Evolutionary conservation across 1,139 yeast genomes (phyloP).

Genomic region (Blastobotrys arbuscula): DNA sequence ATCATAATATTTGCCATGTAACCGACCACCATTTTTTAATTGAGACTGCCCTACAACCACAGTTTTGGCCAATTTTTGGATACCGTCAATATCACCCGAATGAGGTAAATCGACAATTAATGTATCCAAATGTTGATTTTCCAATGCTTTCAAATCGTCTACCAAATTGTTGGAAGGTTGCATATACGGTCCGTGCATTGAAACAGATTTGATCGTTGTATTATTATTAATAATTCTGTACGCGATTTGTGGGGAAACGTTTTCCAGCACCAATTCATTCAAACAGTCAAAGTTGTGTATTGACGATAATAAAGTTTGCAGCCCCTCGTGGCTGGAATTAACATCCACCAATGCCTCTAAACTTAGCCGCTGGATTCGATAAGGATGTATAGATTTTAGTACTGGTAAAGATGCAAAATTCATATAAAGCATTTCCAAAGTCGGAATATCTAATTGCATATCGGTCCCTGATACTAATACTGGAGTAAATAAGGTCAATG

Average conservation of each 20-base stretch:
- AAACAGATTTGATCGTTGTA: neutral
- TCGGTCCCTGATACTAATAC: neutral
- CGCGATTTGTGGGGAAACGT: neutral
- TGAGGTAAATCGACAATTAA: neutral
- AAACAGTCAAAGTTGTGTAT: neutral
- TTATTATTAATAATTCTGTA: neutral
- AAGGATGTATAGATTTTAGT: neutral
- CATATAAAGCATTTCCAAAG: neutral
- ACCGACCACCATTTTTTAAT: too few species aligned
- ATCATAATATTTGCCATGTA: neutral
- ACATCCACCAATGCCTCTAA: neutral
- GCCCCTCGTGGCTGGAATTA: neutral
- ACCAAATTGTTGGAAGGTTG: neutral
- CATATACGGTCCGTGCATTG: neutral
- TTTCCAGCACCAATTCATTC: neutral
- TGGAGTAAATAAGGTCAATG: constrained; percentile 10
- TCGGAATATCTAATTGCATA: neutral
- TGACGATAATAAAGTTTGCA: neutral
- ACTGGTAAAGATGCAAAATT: neutral
- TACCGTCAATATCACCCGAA: too few species aligned
- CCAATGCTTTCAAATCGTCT: neutral
- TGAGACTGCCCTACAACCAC: too few species aligned
- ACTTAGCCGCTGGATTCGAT: constrained; percentile 1
- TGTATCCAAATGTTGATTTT: neutral
- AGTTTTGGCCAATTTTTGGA: too few species aligned